Evolutionary conservation across 352 stramenopile genomes (phyloP).

Genomic region (Pelagophyceae sp.): DNA sequence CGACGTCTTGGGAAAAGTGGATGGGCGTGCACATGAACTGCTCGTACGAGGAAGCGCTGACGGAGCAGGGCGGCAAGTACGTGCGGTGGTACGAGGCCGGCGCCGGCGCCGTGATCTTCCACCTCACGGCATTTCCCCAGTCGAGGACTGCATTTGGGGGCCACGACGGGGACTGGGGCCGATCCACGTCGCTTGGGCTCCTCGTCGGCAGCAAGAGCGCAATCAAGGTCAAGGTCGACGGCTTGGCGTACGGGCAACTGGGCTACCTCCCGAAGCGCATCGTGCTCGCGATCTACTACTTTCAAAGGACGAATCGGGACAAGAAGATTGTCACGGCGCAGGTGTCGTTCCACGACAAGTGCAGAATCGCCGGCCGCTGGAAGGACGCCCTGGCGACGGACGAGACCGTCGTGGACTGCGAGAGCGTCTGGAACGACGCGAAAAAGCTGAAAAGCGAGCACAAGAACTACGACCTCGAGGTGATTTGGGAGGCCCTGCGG

Average conservation of each 20-base stretch:
- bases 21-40: slow-evolving; percentile 72
- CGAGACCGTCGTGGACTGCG: slow-evolving; percentile 6
- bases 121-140: slow-evolving; percentile 30
- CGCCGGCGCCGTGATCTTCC: slow-evolving; percentile 40
- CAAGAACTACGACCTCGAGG: slow-evolving; percentile 65
- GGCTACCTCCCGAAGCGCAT: slow-evolving; percentile 1
- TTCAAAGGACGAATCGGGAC: neutral
- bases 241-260: neutral
- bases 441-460: slow-evolving; percentile 3
- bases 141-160: neutral
- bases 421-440: neutral
- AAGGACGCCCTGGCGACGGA: neutral
- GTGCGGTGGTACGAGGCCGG: slow-evolving; percentile 46
- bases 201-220: neutral
- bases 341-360: neutral
- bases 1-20: slow-evolving; percentile 32
- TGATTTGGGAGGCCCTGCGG: slow-evolving; percentile 71
- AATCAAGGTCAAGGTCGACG: neutral
- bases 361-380: neutral
- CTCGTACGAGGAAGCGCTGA: slow-evolving; percentile 67
- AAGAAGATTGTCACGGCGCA: slow-evolving; percentile 8
- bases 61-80: slow-evolving; percentile 31
- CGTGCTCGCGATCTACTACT: neutral
- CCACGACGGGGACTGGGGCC: neutral
- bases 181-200: neutral